Evolutionary conservation across 2,329 filamentous ascomycete genomes (phyloP), one percentile per base, ranked within the genome.

Genomic region (Didymella arachidicola): DNA sequence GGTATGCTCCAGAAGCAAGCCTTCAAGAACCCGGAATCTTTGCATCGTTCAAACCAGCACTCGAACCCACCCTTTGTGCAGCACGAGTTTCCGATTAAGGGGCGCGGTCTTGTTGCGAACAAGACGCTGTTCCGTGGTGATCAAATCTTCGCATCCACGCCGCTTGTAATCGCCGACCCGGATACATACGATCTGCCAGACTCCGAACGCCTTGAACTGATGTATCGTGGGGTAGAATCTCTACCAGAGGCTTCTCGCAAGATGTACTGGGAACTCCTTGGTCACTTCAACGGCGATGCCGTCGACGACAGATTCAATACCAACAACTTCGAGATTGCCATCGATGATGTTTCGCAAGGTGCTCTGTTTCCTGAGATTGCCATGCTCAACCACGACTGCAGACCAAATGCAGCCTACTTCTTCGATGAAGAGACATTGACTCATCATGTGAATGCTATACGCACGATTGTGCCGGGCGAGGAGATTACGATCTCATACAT

Each of bases 401-500:
- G 74, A 3, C 72, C 74, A 7, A 77, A 79, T 29, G 77, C 78
- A 1, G 79, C 78, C 19, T 77, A 79, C 57, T 78, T 78, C 61
- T 75, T 76, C 47, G 78, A 79, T 57, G 66, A 71, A 22, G 53
- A 71, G 18, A 74, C 70, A 10, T 56, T 81, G 45, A 76, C 72
- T 14, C 78, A 80, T 51, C 72, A 76, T 53, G 75, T 79, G 6
- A 74, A 79, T 43, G 78, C 77, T 1, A 72, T 75, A 14, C 66
- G 73, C 30, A 70, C 72, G n/a, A 78, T 79, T 45, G 61, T 67
- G 26, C 67, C 73, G 0, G 77, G 77, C 48, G 72, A 79, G 56
- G 79, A 81, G 55, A 77, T 81, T 36, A 79, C 74, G 0, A 79
- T 80, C 53, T 78, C 78, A 5, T 81, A 80, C 57, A 73, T 79